Evolutionary conservation across 805 yeast genomes (phyloP).

Genomic region (Candida caryicola): DNA sequence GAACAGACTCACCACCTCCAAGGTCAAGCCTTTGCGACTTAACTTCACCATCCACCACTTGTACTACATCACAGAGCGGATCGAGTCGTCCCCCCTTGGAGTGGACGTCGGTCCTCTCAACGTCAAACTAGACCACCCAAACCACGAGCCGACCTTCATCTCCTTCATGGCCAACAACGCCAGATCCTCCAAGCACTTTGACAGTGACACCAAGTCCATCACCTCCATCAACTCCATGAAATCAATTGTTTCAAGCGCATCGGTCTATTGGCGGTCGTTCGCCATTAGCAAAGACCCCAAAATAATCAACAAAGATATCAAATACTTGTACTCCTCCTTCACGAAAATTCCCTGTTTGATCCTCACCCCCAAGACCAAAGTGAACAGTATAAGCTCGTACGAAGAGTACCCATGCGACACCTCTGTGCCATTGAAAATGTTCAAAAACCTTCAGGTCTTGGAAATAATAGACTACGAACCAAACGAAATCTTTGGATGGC

Average conservation of each 20-base stretch:
- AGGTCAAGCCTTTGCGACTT: slow-evolving; percentile 52
- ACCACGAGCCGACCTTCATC: slow-evolving; percentile 52
- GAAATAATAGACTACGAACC: slow-evolving; percentile 62
- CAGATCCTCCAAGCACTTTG: slow-evolving; percentile 36
- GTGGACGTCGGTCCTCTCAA: slow-evolving; percentile 62
- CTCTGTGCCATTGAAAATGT: slow-evolving; percentile 59
- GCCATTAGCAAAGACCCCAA: slow-evolving; percentile 41
- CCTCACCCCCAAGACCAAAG: slow-evolving; percentile 56
- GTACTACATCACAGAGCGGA: slow-evolving; percentile 57
- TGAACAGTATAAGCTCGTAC: slow-evolving; percentile 55
- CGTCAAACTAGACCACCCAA: slow-evolving; percentile 55
- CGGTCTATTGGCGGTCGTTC: slow-evolving; percentile 39
- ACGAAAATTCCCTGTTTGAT: slow-evolving; percentile 64
- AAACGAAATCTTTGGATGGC: slow-evolving; percentile 67
- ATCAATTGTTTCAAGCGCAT: slow-evolving; percentile 44
- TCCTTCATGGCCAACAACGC: slow-evolving; percentile 61
- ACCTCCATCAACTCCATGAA: slow-evolving; percentile 59
- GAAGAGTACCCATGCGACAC: slow-evolving; percentile 74
- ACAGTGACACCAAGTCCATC: slow-evolving; percentile 47
- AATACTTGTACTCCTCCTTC: slow-evolving; percentile 59
- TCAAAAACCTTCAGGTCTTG: slow-evolving; percentile 59
- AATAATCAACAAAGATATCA: slow-evolving; percentile 47
- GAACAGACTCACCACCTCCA: slow-evolving; percentile 18
- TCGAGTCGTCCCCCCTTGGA: slow-evolving; percentile 46
- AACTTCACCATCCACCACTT: slow-evolving; percentile 62